Evolutionary conservation across 768 basidiomycete species (phyloP).

Genomic region (Pholiota microspora): DNA sequence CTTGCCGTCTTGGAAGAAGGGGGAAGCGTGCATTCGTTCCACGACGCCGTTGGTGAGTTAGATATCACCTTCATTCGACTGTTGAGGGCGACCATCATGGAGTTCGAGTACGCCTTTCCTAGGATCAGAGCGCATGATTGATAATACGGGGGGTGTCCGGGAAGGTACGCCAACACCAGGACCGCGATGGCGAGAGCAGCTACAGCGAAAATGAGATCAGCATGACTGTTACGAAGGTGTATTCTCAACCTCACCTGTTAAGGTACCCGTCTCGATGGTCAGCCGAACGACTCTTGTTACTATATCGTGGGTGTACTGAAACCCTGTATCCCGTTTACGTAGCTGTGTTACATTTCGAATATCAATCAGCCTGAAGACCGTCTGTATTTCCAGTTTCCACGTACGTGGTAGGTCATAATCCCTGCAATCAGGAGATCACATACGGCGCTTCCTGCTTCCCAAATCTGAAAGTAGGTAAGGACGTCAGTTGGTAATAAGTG

Average conservation of each 20-base stretch:
- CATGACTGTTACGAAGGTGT: not conserved
- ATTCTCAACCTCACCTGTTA: slow-evolving; percentile 12
- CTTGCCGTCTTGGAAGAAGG: not conserved
- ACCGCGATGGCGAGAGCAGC: slow-evolving; percentile 9
- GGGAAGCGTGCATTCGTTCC: not conserved
- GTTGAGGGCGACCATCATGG: slow-evolving; percentile 18
- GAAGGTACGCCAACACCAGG: slow-evolving; percentile 5
- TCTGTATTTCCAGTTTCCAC: not conserved
- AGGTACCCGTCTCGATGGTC: slow-evolving; percentile 15
- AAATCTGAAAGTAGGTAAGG: slow-evolving; percentile 4
- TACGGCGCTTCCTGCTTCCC: slow-evolving; percentile 14
- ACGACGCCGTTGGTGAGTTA: not conserved
- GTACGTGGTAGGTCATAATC: slow-evolving; percentile 17
- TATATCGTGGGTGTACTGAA: slow-evolving; percentile 11
- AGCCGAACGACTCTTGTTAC: slow-evolving; percentile 13
- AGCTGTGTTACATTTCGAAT: slow-evolving; percentile 7
- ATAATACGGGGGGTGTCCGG: slow-evolving; percentile 6
- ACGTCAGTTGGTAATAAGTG: not conserved
- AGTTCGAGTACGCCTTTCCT: slow-evolving; percentile 14
- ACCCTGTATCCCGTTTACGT: not conserved
- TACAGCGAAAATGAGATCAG: not conserved
- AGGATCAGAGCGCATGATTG: slow-evolving; percentile 9
- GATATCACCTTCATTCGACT: slow-evolving; percentile 8
- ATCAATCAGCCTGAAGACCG: not conserved
- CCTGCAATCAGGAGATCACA: slow-evolving; percentile 17